These are phyloP conservation scores for Fusarium xyrophilum DNA, from an alignment of 2,329 filamentous ascomycete species.

Conservation along the genomic window DNA sequence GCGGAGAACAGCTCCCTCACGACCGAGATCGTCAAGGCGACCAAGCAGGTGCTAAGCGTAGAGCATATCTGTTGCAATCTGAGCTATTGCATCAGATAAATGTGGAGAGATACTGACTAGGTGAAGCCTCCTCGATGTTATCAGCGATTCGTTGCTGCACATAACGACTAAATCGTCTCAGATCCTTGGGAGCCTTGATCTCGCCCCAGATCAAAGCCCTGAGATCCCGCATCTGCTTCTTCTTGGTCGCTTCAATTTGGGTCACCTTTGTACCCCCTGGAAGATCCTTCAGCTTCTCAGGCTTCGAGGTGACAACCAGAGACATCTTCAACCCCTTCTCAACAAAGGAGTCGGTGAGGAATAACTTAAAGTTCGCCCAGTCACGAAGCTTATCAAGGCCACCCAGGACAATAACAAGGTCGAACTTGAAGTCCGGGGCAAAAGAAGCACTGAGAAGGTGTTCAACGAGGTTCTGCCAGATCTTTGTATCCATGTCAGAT, in stretches of 20 bases:
- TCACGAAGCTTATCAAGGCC: conserved; percentile 8
- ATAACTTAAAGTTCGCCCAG: background rate
- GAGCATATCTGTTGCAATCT: conserved; percentile 41
- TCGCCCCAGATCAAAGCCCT: conserved; percentile 40
- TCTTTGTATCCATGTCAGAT: background rate
- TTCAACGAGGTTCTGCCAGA: background rate
- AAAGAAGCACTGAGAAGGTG: background rate
- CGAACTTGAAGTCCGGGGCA: background rate
- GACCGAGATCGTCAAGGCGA: conserved; percentile 42
- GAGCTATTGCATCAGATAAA: fast-evolving
- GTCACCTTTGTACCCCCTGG: conserved; percentile 8
- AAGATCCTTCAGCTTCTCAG: conserved; percentile 7
- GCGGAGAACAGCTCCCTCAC: conserved; percentile 45
- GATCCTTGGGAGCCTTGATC: conserved; percentile 34
- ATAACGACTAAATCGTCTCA: conserved; percentile 41
- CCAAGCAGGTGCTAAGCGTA: conserved; percentile 48
- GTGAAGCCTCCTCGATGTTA: conserved; percentile 41
- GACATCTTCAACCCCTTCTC: conserved; percentile 29
- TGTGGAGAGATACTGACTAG: conserved; percentile 37
- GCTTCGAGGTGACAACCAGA: conserved; percentile 39
- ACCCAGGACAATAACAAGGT: background rate
- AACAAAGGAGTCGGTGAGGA: background rate
- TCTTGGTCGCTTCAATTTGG: conserved; percentile 34
- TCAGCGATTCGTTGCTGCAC: conserved; percentile 43
- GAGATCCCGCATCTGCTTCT: conserved; percentile 42